A percentile compares a stretch with the other conserved stretches of the same genome.
These are phyloP conservation scores for Apophysomyces sp. DNA, from an alignment of 371 early-diverging fungal species.

Conservation along the genomic window DNA sequence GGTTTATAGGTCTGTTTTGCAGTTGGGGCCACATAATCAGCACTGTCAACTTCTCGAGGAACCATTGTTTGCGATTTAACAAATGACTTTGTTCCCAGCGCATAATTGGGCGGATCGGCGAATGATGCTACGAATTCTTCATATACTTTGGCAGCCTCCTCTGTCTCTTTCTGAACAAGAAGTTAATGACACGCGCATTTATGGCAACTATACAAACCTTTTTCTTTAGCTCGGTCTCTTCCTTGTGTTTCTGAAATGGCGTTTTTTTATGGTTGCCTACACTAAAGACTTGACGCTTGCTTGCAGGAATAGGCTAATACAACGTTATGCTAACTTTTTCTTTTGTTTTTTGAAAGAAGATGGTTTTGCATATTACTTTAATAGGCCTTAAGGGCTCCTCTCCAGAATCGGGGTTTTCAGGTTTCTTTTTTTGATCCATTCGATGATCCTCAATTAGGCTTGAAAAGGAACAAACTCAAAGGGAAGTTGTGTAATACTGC, in stretches of 20 bases:
- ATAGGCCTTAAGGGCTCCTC: neutral
- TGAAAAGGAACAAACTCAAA: no score
- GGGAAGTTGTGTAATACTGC: no score
- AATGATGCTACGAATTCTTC: slow-evolving; percentile 87
- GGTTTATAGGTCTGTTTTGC: slow-evolving; percentile 27
- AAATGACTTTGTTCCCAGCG: slow-evolving; percentile 51
- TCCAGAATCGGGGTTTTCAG: neutral
- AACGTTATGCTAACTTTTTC: neutral
- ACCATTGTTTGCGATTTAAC: slow-evolving; percentile 63
- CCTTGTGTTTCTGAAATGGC: slow-evolving; percentile 73
- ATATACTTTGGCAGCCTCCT: slow-evolving; percentile 80
- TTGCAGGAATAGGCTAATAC: slow-evolving; percentile 54
- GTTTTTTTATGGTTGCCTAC: slow-evolving; percentile 71
- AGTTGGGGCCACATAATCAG: neutral
- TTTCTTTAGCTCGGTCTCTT: slow-evolving; percentile 70
- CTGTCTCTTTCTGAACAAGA: slow-evolving; percentile 51
- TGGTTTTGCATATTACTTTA: slow-evolving; percentile 16
- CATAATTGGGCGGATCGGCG: slow-evolving; percentile 56
- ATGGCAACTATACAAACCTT: slow-evolving; percentile 50
- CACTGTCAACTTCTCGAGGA: slow-evolving; percentile 13
- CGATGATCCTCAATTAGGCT: neutral
- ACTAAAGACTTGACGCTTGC: slow-evolving; percentile 67
- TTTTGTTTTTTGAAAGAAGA: neutral
- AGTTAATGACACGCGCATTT: neutral
- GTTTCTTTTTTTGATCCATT: neutral